These are phyloP conservation scores for Talaromyces wortmannii DNA, from an alignment of 495 filamentous ascomycete genomes.

Conservation along the genomic window DNA sequence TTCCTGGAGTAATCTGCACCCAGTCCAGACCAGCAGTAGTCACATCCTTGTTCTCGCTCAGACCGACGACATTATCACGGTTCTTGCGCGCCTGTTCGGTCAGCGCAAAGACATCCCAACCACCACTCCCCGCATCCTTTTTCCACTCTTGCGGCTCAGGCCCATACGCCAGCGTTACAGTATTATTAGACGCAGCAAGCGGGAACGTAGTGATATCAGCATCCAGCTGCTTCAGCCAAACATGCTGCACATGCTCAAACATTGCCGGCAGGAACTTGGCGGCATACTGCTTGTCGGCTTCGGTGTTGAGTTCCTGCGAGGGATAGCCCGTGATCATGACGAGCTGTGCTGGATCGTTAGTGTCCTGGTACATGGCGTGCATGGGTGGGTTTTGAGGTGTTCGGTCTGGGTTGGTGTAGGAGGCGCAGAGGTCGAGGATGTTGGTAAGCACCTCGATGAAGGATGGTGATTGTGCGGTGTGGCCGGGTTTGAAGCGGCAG, in stretches of 20 bases:
- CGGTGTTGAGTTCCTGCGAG: conserved; percentile 8
- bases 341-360: conserved; percentile 1
- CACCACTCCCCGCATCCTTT: not conserved
- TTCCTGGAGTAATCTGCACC: not conserved
- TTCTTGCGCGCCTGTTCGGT: not conserved
- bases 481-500: conserved; percentile 4
- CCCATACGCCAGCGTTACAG: not conserved
- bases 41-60: no score
- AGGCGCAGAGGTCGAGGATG: conserved; percentile 1
- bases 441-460: conserved; percentile 3
- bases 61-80: not conserved
- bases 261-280: conserved; percentile 1
- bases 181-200: not conserved
- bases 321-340: conserved; percentile 9
- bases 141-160: not conserved
- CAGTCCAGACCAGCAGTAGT: not conserved
- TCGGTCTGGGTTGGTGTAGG: conserved; percentile 6
- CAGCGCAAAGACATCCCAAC: conserved; percentile 5
- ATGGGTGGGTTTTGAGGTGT: not conserved
- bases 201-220: conserved; percentile 1
- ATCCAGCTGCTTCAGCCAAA: conserved; percentile 4
- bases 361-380: conserved; percentile 8
- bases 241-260: conserved; percentile 7
- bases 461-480: not conserved
- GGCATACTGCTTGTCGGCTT: conserved; percentile 7